These are phyloP conservation scores for Escallonia rubra DNA, from an alignment of 129 eudicot species.

Conservation along the genomic window DNA sequence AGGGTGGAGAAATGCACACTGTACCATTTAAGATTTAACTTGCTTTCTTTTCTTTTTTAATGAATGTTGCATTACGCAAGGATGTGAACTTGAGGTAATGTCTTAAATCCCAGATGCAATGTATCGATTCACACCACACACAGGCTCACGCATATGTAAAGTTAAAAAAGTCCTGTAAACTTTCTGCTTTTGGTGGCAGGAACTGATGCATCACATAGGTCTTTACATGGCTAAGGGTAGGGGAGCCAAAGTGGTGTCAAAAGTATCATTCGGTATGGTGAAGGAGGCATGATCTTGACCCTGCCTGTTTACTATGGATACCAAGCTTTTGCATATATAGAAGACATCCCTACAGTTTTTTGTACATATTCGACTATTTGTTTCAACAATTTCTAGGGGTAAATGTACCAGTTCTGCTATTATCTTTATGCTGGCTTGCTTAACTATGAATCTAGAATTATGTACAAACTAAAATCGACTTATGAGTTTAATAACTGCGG, in stretches of 20 bases:
- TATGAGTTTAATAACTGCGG: too few relatives aligned
- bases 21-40: too few relatives aligned
- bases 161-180: background rate
- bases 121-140: too few relatives aligned
- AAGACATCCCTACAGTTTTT: background rate
- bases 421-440: too few relatives aligned
- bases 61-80: background rate
- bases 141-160: too few relatives aligned
- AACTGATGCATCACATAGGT: constrained; percentile 93
- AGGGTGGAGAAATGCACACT: too few relatives aligned
- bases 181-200: constrained; percentile 36
- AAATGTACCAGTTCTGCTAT: too few relatives aligned
- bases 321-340: background rate
- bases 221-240: constrained; percentile 93
- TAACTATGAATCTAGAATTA: too few relatives aligned
- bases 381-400: too few relatives aligned
- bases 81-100: too few relatives aligned
- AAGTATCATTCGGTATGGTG: constrained; percentile 49
- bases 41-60: background rate
- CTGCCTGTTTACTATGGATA: background rate
- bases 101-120: background rate
- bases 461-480: too few relatives aligned
- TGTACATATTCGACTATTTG: too few relatives aligned
- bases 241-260: constrained; percentile 91
- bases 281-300: constrained; percentile 14